Evolutionary conservation across 768 basidiomycete species (phyloP), one percentile per base, ranked within the genome.

Genomic region (Mycena albidolilacea): DNA sequence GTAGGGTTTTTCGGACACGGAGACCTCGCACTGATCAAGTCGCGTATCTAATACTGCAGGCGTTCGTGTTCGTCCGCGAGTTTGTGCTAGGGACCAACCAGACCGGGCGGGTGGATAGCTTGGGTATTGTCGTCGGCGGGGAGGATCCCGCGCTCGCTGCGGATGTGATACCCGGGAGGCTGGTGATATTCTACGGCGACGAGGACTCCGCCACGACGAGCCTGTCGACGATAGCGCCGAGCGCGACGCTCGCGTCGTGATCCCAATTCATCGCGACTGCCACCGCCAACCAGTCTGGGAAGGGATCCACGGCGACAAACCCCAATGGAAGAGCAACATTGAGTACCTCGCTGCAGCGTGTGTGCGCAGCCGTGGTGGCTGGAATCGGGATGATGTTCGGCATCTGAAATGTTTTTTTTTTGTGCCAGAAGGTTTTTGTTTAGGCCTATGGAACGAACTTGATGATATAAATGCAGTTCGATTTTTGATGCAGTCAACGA

Each of bases 31-130:
- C 15, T 55, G 50, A 43, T 10, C 19, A 2, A 60, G 43, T 10
- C 44, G 12, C 2, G 38, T 30, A 30, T 30, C 10, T 3, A 14
- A 14, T 48, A 7, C 7, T 30, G 3, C 67, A 89, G 88, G 86
- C 83, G 15, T 80, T 86, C 75, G 81, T 81, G n/a, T 83, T 90
- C 77, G 75, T 81, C 1, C 84, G 86, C 14, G 87, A 89, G 41
- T 90, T 88, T 69, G 77, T 90, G 64, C 79, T 90, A 61, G 88
- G 89, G 12, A 77, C 79, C 67, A 88, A 88, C 77, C 62, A 77
- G n/a, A 87, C 86, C 0, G 88, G 88, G 2, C 80, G 87, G 11
- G 85, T 90, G 62, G 77, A 72, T 23, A 38, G 72, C 12, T 11
- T 57, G 30, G 76, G 75, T 46, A 60, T 78, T 4, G 87, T 88